Percentiles rank a stretch among this genome's conserved stretches.
phyloP scores from a whole-genome alignment of 352 stramenopile species.

The Globisporangium cylindrosporum region DNA sequence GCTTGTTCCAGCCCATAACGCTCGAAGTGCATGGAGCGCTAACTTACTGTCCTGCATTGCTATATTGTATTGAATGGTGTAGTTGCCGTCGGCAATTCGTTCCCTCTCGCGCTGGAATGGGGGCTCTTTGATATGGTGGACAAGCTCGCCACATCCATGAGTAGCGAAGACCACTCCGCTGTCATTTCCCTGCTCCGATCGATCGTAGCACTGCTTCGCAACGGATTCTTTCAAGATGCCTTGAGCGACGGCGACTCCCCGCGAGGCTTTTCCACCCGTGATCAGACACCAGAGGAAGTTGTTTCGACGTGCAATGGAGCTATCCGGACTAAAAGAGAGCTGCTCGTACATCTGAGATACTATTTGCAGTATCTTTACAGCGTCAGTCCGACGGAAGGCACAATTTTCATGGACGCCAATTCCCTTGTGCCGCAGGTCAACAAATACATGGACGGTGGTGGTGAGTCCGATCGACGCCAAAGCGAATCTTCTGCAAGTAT shows the following conservation, averaged over 20 bases:
- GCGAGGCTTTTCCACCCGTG: constrained; percentile 14
- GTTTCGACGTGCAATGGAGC: constrained; percentile 42
- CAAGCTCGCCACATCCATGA: constrained; percentile 73
- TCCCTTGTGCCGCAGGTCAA: constrained; percentile 42
- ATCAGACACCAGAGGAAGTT: constrained; percentile 28
- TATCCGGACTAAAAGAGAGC: constrained; percentile 45
- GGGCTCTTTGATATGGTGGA: constrained; percentile 65
- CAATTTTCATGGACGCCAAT: constrained; percentile 56
- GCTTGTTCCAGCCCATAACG: not conserved
- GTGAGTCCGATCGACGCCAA: constrained; percentile 14
- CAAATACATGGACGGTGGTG: constrained; percentile 26
- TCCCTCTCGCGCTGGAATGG: constrained; percentile 72
- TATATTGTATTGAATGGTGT: constrained; percentile 13
- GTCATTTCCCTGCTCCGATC: constrained; percentile 58
- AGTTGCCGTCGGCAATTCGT: constrained; percentile 55
- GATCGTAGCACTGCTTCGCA: constrained; percentile 46
- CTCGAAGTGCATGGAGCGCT: not conserved
- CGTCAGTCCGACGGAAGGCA: constrained; percentile 69
- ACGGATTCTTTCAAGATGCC: constrained; percentile 56
- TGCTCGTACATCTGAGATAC: constrained; percentile 66
- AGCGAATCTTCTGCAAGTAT: constrained; percentile 24
- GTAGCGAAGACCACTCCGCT: constrained; percentile 73
- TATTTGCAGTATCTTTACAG: constrained; percentile 71
- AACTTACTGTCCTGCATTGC: constrained; percentile 2
- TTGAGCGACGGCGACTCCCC: constrained; percentile 18